phyloP scores from a whole-genome alignment of 2,329 filamentous ascomycete genomes.

The Aureobasidium sp. region DNA sequence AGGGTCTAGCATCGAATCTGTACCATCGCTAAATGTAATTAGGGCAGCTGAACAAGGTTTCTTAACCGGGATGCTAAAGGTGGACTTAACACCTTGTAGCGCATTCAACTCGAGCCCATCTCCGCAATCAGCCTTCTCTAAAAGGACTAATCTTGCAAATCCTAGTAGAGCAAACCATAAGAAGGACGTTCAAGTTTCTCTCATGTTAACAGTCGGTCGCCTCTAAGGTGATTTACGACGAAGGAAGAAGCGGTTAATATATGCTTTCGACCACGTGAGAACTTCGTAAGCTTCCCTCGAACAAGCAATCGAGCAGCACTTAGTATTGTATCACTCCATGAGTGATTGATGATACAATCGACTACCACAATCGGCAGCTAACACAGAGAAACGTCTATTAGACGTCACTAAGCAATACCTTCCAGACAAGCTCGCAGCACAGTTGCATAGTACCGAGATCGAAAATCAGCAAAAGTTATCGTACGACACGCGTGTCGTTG shows the following conservation, averaged over 20 bases:
- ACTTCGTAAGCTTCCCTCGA: not conserved
- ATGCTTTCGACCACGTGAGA: not conserved
- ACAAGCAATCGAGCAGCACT: not conserved
- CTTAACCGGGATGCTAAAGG: not conserved
- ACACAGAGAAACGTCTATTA: no score
- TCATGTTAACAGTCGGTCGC: not conserved
- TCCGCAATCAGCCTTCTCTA: not conserved
- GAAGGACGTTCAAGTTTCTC: not conserved
- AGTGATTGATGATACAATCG: no score
- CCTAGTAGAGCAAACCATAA: not conserved
- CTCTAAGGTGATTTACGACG: not conserved
- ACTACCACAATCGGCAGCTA: no score
- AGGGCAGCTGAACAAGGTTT: not conserved
- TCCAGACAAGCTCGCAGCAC: no score
- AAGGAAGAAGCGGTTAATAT: not conserved
- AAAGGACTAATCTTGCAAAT: not conserved
- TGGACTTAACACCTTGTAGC: not conserved
- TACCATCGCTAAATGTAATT: not conserved
- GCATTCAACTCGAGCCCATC: not conserved
- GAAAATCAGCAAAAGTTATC: no score
- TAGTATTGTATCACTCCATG: no score
- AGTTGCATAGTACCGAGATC: no score
- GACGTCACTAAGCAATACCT: no score
- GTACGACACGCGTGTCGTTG: no score
- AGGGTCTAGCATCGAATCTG: not conserved